These are phyloP conservation scores for Epichloe uncinata DNA, from an alignment of 2,329 filamentous ascomycete genomes.

Conservation along the genomic window DNA sequence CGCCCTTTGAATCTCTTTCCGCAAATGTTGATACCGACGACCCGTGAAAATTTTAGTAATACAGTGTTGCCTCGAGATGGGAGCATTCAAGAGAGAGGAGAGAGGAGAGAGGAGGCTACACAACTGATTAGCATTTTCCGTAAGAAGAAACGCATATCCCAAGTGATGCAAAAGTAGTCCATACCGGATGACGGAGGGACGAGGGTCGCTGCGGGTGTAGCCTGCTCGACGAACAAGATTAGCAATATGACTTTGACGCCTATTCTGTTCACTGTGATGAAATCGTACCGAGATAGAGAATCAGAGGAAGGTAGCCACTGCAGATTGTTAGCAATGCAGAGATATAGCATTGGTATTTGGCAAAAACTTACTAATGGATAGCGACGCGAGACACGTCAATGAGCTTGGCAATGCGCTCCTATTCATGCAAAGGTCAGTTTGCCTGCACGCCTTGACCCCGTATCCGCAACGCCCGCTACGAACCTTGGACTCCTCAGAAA, in stretches of 20 bases:
- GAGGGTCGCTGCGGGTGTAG: constrained; percentile 87
- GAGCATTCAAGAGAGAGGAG: constrained; percentile 41
- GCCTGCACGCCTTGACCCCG: background rate
- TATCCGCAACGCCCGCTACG: background rate
- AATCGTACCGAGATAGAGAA: constrained; percentile 79
- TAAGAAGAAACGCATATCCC: background rate
- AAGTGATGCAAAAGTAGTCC: constrained; percentile 6
- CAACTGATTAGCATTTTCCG: constrained; percentile 11
- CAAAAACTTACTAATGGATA: constrained; percentile 72
- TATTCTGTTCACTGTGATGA: background rate
- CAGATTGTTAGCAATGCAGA: constrained; percentile 20
- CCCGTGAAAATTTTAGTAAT: background rate
- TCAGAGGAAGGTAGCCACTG: constrained; percentile 90
- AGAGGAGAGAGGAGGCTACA: constrained; percentile 50
- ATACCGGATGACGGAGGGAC: constrained; percentile 56
- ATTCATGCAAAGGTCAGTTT: constrained; percentile 1
- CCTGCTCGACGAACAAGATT: constrained; percentile 36
- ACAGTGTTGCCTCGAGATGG: background rate
- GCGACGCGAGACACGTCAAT: constrained; percentile 89
- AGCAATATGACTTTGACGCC: constrained; percentile 8
- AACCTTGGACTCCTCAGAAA: constrained; percentile 98
- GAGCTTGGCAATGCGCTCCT: constrained; percentile 97
- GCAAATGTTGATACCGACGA: background rate
- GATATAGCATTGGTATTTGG: background rate
- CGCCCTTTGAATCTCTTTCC: background rate